Conservation (phyloP, 371 early-diverging fungal genomes). For the Saksenaea oblongispora region DNA sequence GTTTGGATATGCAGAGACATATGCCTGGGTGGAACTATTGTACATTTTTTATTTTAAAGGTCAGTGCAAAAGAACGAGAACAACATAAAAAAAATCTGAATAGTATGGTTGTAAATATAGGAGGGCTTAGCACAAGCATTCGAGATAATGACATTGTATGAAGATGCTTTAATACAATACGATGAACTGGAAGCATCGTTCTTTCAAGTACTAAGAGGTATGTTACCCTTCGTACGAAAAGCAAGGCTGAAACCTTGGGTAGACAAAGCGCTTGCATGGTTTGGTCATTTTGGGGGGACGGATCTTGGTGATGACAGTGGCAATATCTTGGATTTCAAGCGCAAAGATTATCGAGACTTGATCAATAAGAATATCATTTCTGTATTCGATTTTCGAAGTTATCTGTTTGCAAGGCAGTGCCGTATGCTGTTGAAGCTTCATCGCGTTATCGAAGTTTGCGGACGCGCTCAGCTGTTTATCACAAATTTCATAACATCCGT, state of each 20-base stretch:
- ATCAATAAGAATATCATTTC: conserved; percentile 90
- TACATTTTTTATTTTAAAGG: conserved; percentile 90
- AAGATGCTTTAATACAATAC: conserved; percentile 89
- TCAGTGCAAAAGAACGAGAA: conserved; percentile 9
- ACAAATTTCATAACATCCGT: conserved; percentile 72
- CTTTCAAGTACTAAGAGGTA: conserved; percentile 81
- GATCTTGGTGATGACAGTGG: conserved; percentile 83
- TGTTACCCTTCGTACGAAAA: not conserved
- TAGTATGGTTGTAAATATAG: conserved; percentile 13
- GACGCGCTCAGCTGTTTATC: conserved; percentile 74
- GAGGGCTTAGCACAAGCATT: conserved; percentile 88
- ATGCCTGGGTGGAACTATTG: conserved; percentile 99
- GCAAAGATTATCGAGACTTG: conserved; percentile 83
- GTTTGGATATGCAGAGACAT: conserved; percentile 86
- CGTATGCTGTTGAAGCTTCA: conserved; percentile 71
- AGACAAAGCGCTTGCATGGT: conserved; percentile 88
- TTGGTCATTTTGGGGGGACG: conserved; percentile 86
- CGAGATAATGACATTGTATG: conserved; percentile 82
- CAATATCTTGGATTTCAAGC: conserved; percentile 75
- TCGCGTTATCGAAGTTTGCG: conserved; percentile 68
- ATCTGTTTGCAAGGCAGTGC: conserved; percentile 89
- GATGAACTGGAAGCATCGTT: conserved; percentile 95
- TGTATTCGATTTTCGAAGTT: conserved; percentile 93
- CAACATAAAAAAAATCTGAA: not conserved
- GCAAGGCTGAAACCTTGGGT: not conserved